phyloP scores from a whole-genome alignment of 345 rosid species.

The Populus deltoides region DNA sequence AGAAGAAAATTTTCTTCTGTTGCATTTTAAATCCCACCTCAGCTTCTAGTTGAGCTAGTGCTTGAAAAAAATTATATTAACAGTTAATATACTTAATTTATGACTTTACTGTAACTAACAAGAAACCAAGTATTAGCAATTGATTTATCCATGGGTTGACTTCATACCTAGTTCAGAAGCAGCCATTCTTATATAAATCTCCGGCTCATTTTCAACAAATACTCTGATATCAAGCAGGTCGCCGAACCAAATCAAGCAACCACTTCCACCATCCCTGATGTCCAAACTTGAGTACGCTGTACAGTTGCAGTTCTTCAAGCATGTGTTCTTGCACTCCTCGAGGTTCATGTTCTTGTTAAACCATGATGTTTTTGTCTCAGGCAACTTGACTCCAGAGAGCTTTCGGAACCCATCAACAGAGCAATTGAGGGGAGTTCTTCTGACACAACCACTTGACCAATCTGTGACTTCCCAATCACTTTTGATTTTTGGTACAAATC shows the following conservation, averaged over 20 bases:
- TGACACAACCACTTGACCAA: conserved; percentile 1
- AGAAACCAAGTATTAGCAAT: background rate
- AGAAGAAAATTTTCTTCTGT: background rate
- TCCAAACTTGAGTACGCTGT: conserved; percentile 4
- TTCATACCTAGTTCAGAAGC: background rate
- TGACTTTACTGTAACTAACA: background rate
- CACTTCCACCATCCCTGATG: conserved; percentile 11
- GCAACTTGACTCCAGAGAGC: background rate
- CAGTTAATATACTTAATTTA: background rate
- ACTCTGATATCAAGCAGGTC: conserved; percentile 5
- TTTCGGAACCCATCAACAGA: conserved; percentile 15
- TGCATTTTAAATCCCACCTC: background rate
- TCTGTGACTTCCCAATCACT: background rate
- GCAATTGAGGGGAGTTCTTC: background rate
- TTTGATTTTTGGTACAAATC: background rate
- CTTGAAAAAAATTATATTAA: too few relatives aligned
- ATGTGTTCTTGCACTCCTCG: background rate
- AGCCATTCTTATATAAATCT: conserved; percentile 1
- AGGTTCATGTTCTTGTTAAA: conserved; percentile 4
- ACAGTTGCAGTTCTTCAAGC: conserved; percentile 1
- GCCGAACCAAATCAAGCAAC: conserved; percentile 8
- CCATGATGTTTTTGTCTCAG: background rate
- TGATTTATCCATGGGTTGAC: background rate
- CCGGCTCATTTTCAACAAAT: background rate
- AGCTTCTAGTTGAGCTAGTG: background rate